Conservation (phyloP, 768 basidiomycete species). For the Trametopsis cervina region DNA sequence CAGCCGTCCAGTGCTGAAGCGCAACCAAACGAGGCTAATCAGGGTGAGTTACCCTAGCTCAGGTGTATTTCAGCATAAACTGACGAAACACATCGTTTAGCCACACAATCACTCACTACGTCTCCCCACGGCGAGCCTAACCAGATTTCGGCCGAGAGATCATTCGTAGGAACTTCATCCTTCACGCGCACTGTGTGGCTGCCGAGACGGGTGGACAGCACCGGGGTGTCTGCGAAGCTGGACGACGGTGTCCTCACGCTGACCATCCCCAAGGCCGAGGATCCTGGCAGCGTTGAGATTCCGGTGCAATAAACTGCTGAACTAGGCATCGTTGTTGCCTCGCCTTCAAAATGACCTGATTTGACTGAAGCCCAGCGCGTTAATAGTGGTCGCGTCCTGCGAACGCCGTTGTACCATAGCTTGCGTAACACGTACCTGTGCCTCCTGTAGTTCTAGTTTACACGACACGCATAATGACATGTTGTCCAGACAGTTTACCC, state of each 20-base stretch:
- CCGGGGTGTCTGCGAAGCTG: slow-evolving; percentile 55
- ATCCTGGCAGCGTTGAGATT: slow-evolving; percentile 49
- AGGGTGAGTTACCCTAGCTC: slow-evolving; percentile 14
- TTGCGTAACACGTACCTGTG: background rate
- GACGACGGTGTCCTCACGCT: slow-evolving; percentile 64
- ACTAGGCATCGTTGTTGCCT: no score
- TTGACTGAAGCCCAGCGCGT: background rate
- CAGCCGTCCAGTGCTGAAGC: slow-evolving; percentile 18
- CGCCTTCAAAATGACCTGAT: no score
- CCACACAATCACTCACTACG: slow-evolving; percentile 15
- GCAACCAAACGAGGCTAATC: slow-evolving; percentile 15
- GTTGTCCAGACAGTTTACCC: background rate
- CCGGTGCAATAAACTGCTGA: slow-evolving; percentile 27
- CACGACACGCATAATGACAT: no score
- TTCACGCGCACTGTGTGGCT: slow-evolving; percentile 72
- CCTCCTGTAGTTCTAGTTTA: background rate
- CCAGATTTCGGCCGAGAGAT: slow-evolving; percentile 52
- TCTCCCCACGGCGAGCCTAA: slow-evolving; percentile 26
- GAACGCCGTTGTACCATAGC: background rate
- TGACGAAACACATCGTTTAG: no score
- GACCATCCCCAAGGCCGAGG: slow-evolving; percentile 52
- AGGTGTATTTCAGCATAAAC: no score
- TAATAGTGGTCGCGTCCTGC: background rate
- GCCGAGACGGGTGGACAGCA: slow-evolving; percentile 52
- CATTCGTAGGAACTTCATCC: slow-evolving; percentile 43